phyloP scores from a whole-genome alignment of 768 basidiomycete genomes.

The Leccinum longicurvipes region DNA sequence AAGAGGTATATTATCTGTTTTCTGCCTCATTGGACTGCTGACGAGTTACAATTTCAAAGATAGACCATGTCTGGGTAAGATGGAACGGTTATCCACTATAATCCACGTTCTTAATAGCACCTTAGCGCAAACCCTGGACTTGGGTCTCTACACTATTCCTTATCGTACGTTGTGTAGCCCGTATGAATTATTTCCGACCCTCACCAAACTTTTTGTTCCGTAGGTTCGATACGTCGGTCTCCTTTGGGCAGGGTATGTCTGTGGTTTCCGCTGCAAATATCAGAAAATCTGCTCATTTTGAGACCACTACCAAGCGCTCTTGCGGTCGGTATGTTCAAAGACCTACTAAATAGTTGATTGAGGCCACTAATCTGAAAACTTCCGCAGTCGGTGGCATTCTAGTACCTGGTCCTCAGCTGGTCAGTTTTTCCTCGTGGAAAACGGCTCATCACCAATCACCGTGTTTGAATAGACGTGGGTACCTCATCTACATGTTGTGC shows the following conservation, averaged over 20 bases:
- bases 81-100: neutral
- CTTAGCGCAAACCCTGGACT: neutral
- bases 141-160: neutral
- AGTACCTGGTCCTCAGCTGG: neutral
- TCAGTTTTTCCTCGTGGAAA: neutral
- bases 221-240: neutral
- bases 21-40: neutral
- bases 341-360: neutral
- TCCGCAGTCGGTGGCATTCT: neutral
- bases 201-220: neutral
- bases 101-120: neutral
- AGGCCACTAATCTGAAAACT: neutral
- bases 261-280: neutral
- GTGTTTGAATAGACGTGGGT: neutral
- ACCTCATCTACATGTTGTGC: neutral
- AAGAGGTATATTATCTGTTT: slow-evolving; percentile 3
- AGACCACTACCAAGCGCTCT: neutral
- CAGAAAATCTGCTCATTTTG: neutral
- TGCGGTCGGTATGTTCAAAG: neutral
- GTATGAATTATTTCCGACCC: neutral
- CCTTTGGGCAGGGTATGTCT: neutral
- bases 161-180: neutral
- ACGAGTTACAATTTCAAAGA: neutral
- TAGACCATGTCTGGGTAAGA: slow-evolving; percentile 4
- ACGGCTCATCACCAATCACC: neutral